Evolutionary conservation across 441 rosid species (phyloP), one percentile per base, ranked within the genome.

Genomic region (Gossypium lobatum): DNA sequence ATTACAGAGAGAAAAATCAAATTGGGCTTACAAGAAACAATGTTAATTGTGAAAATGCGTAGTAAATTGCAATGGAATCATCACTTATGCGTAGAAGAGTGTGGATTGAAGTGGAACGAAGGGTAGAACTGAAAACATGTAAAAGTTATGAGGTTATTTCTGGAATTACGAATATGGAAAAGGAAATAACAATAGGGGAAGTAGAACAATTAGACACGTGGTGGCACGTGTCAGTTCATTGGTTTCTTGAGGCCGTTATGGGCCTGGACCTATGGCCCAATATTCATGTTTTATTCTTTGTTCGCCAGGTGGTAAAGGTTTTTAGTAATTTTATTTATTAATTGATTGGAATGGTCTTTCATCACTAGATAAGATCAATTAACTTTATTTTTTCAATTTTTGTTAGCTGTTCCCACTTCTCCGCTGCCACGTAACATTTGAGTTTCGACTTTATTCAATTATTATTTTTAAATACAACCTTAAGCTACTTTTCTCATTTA

Each of bases 1-100:
- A 75, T 72, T 42, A 74, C 65, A 59, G n/a, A 39, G n/a, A 86
- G 78, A 85, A 85, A 71, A 52, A 10, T 81, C 80, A 91, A 92
- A 52, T 87, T 63, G 59, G 31, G 63, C 11, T 58, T 8, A 1
- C 4, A 9, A 14, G 2, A 14, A 13, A 61, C 23, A 28, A 28
- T 13, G 18, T 10, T 4, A 39, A 60, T 16, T 6, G 55, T 3
- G n/a, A 8, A 48, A 71, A 71, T 39, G 8, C 34, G 46, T 11
- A 48, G 50, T 73, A 6, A 18, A 21, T 9, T 57, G 62, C 45
- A 57, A 57, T 57, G 26, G 25, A 20, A 6, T n/a, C 18, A 5
- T 52, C 62, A 59, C 26, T 58, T 50, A 48, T 9, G 25, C n/a
- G 57, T 2, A 7, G 58, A 10, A 18, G 48, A 39, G 45, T 39